phyloP scores from a whole-genome alignment of 208 protist species.

The Acanthamoeba sp. region DNA sequence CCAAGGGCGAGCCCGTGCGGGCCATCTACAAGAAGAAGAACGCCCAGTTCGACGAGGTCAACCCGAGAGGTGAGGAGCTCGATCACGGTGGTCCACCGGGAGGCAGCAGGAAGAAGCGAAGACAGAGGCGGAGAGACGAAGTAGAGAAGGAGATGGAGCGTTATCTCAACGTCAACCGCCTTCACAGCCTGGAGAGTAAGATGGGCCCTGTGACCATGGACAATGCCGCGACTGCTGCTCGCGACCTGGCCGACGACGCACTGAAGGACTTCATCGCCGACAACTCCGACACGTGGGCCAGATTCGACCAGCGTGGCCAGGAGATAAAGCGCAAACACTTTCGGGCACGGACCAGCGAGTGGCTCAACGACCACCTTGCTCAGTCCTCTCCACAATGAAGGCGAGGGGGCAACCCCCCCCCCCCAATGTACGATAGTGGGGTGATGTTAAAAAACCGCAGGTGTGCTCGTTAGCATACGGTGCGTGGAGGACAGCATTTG shows the following conservation, averaged over 20 bases:
- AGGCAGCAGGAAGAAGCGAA: neutral
- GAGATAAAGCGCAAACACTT: neutral
- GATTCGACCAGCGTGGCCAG: neutral
- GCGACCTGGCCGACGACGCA: neutral
- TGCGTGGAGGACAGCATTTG: conserved; percentile 29
- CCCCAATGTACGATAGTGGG: no score
- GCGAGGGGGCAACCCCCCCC: no score
- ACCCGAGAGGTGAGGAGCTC: neutral
- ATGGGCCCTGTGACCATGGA: neutral
- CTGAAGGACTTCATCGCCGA: conserved; percentile 29
- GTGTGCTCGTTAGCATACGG: conserved; percentile 5
- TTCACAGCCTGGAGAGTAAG: conserved; percentile 5
- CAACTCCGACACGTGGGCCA: neutral
- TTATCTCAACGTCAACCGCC: conserved; percentile 44
- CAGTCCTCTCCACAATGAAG: no score
- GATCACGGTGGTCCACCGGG: neutral
- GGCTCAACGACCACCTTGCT: neutral
- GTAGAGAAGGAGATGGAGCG: neutral
- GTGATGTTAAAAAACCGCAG: no score
- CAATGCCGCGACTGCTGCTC: neutral
- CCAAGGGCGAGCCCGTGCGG: neutral
- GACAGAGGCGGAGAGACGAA: neutral
- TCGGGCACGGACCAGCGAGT: neutral
- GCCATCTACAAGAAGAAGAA: conserved; percentile 46
- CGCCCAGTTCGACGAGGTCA: neutral